Evolutionary conservation across 352 stramenopile genomes (phyloP).

Genomic region (Globisporangium okanoganense): DNA sequence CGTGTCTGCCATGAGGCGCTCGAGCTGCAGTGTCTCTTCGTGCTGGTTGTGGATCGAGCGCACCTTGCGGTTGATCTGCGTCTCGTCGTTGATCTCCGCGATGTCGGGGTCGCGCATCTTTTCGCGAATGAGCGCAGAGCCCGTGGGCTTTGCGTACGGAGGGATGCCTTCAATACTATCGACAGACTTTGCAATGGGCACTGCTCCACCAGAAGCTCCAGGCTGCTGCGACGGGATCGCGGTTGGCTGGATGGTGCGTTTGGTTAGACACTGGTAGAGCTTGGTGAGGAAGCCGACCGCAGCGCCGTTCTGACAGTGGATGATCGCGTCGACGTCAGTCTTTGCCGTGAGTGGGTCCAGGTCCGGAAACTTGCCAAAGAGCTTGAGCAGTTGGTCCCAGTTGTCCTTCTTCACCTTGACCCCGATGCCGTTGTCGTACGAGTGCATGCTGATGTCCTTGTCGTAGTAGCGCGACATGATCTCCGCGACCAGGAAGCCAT

Average conservation of each 20-base stretch:
- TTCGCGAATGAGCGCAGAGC: constrained; percentile 77
- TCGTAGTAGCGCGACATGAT: constrained; percentile 92
- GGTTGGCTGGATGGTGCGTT: constrained; percentile 78
- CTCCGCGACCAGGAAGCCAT: constrained; percentile 90
- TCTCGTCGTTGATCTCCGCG: constrained; percentile 67
- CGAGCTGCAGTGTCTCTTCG: constrained; percentile 77
- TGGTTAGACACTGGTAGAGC: constrained; percentile 89
- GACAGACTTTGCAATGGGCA: constrained; percentile 24
- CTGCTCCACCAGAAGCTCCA: constrained; percentile 11
- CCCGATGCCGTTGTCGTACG: constrained; percentile 91
- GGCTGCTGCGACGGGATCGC: constrained; percentile 4
- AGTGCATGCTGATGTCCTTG: constrained; percentile 92
- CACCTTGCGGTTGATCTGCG: constrained; percentile 58
- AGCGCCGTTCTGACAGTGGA: constrained; percentile 88
- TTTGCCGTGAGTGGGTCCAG: constrained; percentile 53
- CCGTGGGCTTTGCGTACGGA: constrained; percentile 83
- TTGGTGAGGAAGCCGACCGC: constrained; percentile 83
- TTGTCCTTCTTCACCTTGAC: constrained; percentile 91
- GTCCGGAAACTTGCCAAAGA: constrained; percentile 76
- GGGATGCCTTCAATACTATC: constrained; percentile 44
- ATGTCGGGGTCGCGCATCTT: constrained; percentile 77
- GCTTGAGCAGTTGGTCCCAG: constrained; percentile 83
- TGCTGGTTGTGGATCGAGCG: constrained; percentile 61
- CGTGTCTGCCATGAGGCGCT: constrained; percentile 54
- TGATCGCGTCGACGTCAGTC: constrained; percentile 76